Percentiles rank a stretch among this genome's conserved stretches.
Evolutionary conservation across 495 filamentous ascomycete species (phyloP).

Genomic region (Patellaria atrata): DNA sequence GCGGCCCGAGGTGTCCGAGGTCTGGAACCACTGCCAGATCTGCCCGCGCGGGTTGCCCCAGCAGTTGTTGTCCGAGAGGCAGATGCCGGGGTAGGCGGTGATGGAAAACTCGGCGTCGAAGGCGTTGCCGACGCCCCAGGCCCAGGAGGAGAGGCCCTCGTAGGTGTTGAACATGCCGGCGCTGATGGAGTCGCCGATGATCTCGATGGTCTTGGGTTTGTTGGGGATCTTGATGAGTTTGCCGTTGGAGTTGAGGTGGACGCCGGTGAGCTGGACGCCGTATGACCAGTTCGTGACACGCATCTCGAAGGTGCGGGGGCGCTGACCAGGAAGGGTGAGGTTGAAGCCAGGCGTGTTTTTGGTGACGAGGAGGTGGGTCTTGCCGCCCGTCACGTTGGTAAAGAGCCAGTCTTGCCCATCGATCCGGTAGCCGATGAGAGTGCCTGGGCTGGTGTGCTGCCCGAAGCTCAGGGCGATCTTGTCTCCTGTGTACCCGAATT

Average conservation of each 20-base stretch:
- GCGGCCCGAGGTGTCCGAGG: slow-evolving; percentile 43
- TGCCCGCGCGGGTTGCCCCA: slow-evolving; percentile 42
- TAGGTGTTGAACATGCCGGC: slow-evolving; percentile 50
- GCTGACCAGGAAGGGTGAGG: slow-evolving; percentile 25
- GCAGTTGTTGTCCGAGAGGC: slow-evolving; percentile 42
- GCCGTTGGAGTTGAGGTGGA: slow-evolving; percentile 37
- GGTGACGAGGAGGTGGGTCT: slow-evolving; percentile 46
- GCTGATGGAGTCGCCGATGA: slow-evolving; percentile 49
- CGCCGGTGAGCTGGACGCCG: slow-evolving; percentile 43
- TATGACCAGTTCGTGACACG: slow-evolving; percentile 54
- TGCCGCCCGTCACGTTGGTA: slow-evolving; percentile 47
- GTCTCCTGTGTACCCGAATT: slow-evolving; percentile 49
- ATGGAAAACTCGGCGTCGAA: slow-evolving; percentile 49
- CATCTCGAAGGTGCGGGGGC: slow-evolving; percentile 35
- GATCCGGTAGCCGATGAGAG: slow-evolving; percentile 48
- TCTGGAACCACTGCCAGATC: slow-evolving; percentile 51
- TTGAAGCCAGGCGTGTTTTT: slow-evolving; percentile 29
- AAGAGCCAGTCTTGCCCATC: slow-evolving; percentile 51
- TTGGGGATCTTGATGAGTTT: slow-evolving; percentile 38
- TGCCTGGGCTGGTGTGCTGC: slow-evolving; percentile 37
- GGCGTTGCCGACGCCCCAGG: slow-evolving; percentile 42
- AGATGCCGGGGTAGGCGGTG: slow-evolving; percentile 33
- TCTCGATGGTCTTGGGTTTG: slow-evolving; percentile 41
- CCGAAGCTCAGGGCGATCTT: slow-evolving; percentile 52
- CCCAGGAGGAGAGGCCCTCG: slow-evolving; percentile 46